Percentiles rank a stretch among this genome's conserved stretches.
These are phyloP conservation scores for Stereum hirsutum DNA, from an alignment of 1,284 basidiomycete species.

Conservation along the genomic window DNA sequence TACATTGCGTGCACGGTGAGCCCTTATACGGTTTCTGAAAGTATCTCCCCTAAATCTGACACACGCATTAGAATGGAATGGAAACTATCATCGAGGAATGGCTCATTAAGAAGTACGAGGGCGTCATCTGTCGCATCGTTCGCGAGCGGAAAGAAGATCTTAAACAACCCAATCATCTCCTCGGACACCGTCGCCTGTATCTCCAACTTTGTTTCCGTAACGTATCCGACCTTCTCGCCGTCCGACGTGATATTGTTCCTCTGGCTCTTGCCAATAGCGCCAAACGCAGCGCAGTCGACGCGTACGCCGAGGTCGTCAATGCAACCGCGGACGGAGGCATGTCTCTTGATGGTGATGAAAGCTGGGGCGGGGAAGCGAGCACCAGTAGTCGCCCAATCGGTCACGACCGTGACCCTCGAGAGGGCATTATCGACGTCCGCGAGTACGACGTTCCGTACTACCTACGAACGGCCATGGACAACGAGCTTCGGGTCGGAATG, in stretches of 20 bases:
- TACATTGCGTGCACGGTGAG: constrained; percentile 83
- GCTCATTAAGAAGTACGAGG: constrained; percentile 91
- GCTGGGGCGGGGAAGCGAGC: constrained; percentile 48
- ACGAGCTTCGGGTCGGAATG: constrained; percentile 92
- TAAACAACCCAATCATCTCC: constrained; percentile 91
- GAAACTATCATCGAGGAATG: constrained; percentile 95
- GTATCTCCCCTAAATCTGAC: constrained; percentile 1
- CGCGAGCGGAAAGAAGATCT: constrained; percentile 91
- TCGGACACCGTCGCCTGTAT: constrained; percentile 84
- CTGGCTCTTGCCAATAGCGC: constrained; percentile 86
- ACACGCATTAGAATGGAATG: constrained; percentile 55
- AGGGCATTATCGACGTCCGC: constrained; percentile 89
- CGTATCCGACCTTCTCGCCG: constrained; percentile 82
- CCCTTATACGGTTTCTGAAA: constrained; percentile 5
- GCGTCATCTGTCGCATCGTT: constrained; percentile 69
- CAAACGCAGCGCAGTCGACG: constrained; percentile 94
- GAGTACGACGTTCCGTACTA: constrained; percentile 99
- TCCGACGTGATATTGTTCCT: constrained; percentile 85
- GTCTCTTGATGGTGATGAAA: constrained; percentile 63
- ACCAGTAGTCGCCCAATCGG: constrained; percentile 31
- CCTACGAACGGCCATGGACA: constrained; percentile 96
- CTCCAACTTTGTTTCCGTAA: constrained; percentile 91
- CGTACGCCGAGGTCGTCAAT: constrained; percentile 95
- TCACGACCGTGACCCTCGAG: constrained; percentile 73
- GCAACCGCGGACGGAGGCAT: constrained; percentile 53